These are phyloP conservation scores for Basidiobolus meristosporus DNA, from an alignment of 371 early-diverging fungal species.

Conservation along the genomic window DNA sequence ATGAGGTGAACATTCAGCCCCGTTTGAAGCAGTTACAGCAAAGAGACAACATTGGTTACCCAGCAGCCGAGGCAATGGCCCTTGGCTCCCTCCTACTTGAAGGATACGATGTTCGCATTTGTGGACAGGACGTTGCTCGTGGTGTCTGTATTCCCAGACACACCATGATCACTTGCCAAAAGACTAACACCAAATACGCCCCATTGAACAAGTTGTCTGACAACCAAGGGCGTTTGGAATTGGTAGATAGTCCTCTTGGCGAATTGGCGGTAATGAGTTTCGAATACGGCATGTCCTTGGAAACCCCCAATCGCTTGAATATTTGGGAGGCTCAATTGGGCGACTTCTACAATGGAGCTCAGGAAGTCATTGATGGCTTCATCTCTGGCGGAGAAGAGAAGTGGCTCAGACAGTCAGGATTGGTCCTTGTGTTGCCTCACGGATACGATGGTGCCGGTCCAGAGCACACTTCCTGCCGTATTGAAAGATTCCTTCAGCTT, in stretches of 20 bases:
- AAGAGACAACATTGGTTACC: conserved; percentile 76
- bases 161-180: conserved; percentile 63
- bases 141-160: conserved; percentile 96
- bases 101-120: conserved; percentile 73
- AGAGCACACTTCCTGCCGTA: conserved; percentile 76
- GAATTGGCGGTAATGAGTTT: conserved; percentile 92
- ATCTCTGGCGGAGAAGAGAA: conserved; percentile 74
- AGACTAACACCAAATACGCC: conserved; percentile 33
- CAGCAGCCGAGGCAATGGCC: conserved; percentile 86
- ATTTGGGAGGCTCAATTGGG: conserved; percentile 98
- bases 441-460: conserved; percentile 97
- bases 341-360: conserved; percentile 93
- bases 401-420: conserved; percentile 79
- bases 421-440: conserved; percentile 88
- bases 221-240: conserved; percentile 18
- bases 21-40: conserved; percentile 13
- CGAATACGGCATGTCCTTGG: conserved; percentile 83
- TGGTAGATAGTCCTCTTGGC: conserved; percentile 75
- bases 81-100: conserved; percentile 74
- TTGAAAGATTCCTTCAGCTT: conserved; percentile 88
- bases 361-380: conserved; percentile 86
- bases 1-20: too few relatives aligned
- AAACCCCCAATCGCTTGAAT: conserved; percentile 57
- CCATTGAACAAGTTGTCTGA: conserved; percentile 41
- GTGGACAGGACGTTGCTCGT: conserved; percentile 94